Conservation (phyloP, 1,284 basidiomycete species). For the Ustilago sp. region DNA sequence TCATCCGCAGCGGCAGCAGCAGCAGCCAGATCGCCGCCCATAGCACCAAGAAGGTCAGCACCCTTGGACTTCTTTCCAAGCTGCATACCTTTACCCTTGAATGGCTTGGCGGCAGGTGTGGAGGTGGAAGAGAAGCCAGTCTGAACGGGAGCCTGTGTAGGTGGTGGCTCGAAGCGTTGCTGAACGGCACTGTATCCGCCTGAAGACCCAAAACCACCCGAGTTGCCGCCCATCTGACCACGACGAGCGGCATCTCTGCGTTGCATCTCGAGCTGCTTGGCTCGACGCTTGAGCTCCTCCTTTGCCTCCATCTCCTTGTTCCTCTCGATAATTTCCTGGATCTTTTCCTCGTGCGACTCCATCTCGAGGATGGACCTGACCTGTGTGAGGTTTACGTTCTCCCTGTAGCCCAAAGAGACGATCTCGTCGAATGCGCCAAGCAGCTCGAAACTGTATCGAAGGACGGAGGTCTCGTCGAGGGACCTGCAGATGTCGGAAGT, state of each 20-base stretch:
- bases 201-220: conserved; percentile 47
- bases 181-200: conserved; percentile 40
- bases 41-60: conserved; percentile 84
- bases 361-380: conserved; percentile 94
- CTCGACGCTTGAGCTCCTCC: conserved; percentile 96
- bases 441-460: conserved; percentile 92
- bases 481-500: conserved; percentile 84
- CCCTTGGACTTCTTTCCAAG: conserved; percentile 93
- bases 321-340: conserved; percentile 97
- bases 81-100: conserved; percentile 98
- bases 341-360: conserved; percentile 99
- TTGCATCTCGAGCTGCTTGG: conserved; percentile 98
- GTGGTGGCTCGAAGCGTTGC: conserved; percentile 58
- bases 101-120: conserved; percentile 74
- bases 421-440: conserved; percentile 97
- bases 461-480: conserved; percentile 88
- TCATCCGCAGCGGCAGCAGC: conserved; percentile 70
- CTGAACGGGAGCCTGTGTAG: conserved; percentile 57
- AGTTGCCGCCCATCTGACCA: conserved; percentile 48
- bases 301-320: conserved; percentile 99
- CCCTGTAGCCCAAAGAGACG: conserved; percentile 91
- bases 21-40: conserved; percentile 73
- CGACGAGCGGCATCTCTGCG: conserved; percentile 74
- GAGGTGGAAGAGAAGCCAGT: conserved; percentile 50
- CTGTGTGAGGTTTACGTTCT: conserved; percentile 91